phyloP scores from a whole-genome alignment of 805 yeast genomes.

The Saccharomyces mikatae region DNA sequence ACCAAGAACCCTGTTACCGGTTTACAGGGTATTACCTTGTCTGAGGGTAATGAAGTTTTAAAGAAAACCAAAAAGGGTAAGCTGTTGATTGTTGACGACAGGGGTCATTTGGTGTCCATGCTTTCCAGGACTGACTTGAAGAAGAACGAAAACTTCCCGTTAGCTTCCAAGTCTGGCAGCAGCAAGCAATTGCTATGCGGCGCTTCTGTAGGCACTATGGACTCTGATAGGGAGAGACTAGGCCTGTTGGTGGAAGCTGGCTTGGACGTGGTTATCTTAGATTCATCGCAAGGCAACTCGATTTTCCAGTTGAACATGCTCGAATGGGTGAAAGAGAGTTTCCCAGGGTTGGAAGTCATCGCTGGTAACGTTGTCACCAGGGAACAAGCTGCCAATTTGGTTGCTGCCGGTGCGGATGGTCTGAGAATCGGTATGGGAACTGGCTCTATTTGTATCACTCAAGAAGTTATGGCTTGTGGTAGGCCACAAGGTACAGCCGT shows the following conservation, averaged over 20 bases:
- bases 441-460: conserved; percentile 97
- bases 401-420: conserved; percentile 95
- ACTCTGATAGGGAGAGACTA: too few species aligned
- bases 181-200: too few species aligned
- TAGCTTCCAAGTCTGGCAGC: too few species aligned
- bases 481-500: conserved; percentile 99
- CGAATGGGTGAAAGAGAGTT: conserved; percentile 76
- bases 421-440: conserved; percentile 99
- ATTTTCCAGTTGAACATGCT: conserved; percentile 90
- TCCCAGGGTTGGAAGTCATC: conserved; percentile 76
- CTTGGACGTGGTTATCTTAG: conserved; percentile 47
- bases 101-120: too few species aligned
- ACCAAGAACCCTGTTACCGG: too few species aligned
- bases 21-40: too few species aligned
- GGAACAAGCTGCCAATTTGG: conserved; percentile 95
- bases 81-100: too few species aligned
- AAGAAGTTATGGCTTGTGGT: conserved; percentile 99
- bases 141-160: too few species aligned
- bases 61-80: too few species aligned
- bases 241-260: conserved; percentile 24
- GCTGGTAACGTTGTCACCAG: conserved; percentile 99
- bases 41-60: too few species aligned
- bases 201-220: too few species aligned
- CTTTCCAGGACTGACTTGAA: too few species aligned
- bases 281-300: conserved; percentile 97